Evolutionary conservation across 352 stramenopile species (phyloP).

Genomic region (Phytophthora podocarpi): DNA sequence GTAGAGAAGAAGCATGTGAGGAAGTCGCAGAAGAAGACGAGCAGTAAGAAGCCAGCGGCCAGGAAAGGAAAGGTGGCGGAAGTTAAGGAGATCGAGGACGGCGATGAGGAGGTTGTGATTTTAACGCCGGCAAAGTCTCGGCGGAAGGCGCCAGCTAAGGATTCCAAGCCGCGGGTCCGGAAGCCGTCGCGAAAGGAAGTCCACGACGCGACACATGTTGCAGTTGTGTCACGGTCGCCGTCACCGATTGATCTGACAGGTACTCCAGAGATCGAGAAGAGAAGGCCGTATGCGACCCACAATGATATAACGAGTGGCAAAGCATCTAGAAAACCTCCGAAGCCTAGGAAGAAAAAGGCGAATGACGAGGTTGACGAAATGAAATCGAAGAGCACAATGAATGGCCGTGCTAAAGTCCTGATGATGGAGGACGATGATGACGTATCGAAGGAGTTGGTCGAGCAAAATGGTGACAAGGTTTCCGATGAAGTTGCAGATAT

Average conservation of each 20-base stretch:
- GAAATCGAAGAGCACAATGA: conserved; percentile 10
- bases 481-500: conserved; percentile 7
- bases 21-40: conserved; percentile 15
- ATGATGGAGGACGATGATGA: conserved; percentile 24
- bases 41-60: conserved; percentile 1
- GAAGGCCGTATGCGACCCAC: not conserved
- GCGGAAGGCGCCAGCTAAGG: conserved; percentile 19
- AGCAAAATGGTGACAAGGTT: not conserved
- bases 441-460: not conserved
- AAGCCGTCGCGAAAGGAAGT: conserved; percentile 27
- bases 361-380: conserved; percentile 3
- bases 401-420: conserved; percentile 4
- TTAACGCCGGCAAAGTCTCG: conserved; percentile 8
- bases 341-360: conserved; percentile 20
- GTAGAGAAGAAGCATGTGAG: conserved; percentile 15
- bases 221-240: conserved; percentile 26
- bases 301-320: conserved; percentile 9
- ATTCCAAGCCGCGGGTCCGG: conserved; percentile 2
- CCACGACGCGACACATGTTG: conserved; percentile 8
- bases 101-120: conserved; percentile 21
- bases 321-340: conserved; percentile 2
- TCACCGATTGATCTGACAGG: conserved; percentile 41
- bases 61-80: conserved; percentile 5
- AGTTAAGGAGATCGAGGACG: conserved; percentile 15
- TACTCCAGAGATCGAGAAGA: conserved; percentile 28